Base-by-base conservation (phyloP, 495 filamentous ascomycete species). In the Penicillium pulvis region DNA sequence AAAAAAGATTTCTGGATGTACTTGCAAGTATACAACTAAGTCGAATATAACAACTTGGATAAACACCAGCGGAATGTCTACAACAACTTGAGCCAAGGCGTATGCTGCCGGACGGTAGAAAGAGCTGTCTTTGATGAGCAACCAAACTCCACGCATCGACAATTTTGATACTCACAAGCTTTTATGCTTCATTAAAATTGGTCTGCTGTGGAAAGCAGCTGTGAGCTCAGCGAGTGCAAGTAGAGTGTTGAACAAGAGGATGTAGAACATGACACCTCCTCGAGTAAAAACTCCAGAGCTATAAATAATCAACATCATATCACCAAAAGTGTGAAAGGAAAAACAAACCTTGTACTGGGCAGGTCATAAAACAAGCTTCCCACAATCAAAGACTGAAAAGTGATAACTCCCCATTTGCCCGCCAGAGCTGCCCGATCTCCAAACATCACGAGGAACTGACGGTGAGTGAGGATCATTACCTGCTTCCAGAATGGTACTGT, bases 91-190 rank as follows among this genome's bases (percentile, higher is more conserved):
- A 2, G 90, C 91, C 36, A 96, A 79, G 6, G 86, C 88, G 58
- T 86, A 91, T 43, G 92, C 91, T 3, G 88, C 81, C 12, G 92
- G 91, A 3, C 90, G 85, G 66, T 93, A 93, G 68, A 95, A 93
- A 3, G 88, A 88, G 66, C 78, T 79, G 19, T 45, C 31, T 33
- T 48, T 31, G 6, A 17, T 39, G 6, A 6, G 44, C 24, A 6
- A 11, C 51, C 17, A 30, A 4, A 5, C n/a, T 41, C 39, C 4
- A 41, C 4, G 17, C 2, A 17, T 3, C 16, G 16, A 41, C 6
- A 16, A 35, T 26, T 11, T 19, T 7, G 6, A 31, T n/a, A 56
- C 76, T 61, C 49, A 79, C 76, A 79, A 94, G 56, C 82, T 85
- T 71, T 91, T 90, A 70, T 96, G 92, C 61, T 94, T 93, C 56